Conservation (phyloP, 441 rosid genomes). For the Gossypium davidsonii region DNA sequence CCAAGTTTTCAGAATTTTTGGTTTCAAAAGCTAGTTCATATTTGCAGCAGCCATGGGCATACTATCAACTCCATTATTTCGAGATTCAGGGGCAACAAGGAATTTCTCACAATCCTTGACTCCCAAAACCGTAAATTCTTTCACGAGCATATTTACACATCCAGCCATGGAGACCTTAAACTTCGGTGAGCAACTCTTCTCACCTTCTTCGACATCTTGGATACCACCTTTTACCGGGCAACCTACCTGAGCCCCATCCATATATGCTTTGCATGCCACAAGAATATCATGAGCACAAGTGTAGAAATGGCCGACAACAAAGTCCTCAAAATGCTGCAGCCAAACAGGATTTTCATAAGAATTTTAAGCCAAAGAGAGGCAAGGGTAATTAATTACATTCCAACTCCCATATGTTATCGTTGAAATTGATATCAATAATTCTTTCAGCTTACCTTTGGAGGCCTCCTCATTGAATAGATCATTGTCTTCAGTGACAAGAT, state of each 20-base stretch:
- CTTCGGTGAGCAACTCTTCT: constrained; percentile 31
- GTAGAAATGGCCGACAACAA: constrained; percentile 67
- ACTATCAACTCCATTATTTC: constrained; percentile 10
- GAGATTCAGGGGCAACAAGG: constrained; percentile 15
- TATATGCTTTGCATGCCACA: constrained; percentile 65
- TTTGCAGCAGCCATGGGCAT: background rate
- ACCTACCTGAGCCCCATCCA: constrained; percentile 70
- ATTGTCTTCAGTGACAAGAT: constrained; percentile 60
- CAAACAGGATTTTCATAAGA: constrained; percentile 5
- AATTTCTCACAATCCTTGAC: constrained; percentile 41
- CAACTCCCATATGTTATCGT: background rate
- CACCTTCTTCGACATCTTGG: constrained; percentile 43
- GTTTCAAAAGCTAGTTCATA: background rate
- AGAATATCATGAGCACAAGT: constrained; percentile 49
- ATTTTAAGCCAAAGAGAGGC: background rate
- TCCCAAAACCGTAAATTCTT: constrained; percentile 51
- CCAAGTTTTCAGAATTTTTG: constrained; percentile 12
- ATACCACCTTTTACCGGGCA: constrained; percentile 45
- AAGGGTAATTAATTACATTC: background rate
- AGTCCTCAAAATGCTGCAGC: constrained; percentile 75
- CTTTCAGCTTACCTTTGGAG: constrained; percentile 55
- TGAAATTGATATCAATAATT: background rate
- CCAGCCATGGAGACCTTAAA: constrained; percentile 41
- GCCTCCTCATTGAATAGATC: constrained; percentile 59
- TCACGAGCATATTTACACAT: constrained; percentile 37